Base-by-base conservation (phyloP, 1,284 basidiomycete genomes). In the Trametes pubescens region DNA sequence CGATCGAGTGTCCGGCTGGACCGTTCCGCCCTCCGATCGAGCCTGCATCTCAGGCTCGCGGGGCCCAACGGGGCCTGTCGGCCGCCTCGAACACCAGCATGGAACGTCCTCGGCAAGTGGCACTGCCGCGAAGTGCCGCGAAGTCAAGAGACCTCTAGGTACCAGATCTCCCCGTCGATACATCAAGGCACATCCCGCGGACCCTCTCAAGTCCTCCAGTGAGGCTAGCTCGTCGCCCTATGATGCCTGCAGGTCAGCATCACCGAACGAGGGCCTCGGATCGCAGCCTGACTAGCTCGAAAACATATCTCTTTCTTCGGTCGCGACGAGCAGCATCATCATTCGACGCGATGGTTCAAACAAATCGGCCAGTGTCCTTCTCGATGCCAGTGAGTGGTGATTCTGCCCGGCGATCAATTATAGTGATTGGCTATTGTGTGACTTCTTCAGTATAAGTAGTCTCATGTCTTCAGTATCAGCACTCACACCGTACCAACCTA, bases 81-180 rank as follows among this genome's bases (percentile, higher is more conserved):
- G 24, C 22, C 14, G 37, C 37, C 37, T 53, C 13, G 51, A 53
- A 53, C 35, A 21, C 16, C 21, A 5, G 2, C 18, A 26, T 40
- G 24, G 52, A 54, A 54, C 52, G 35, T 35, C 24, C 49, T 16
- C 51, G 35, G 51, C 37, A 37, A 18, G 51, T 52, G 51, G 51
- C 51, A 52, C 35, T 52, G 37, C 51, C 18, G 14, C 49, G 29
- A 32, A 32, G 21, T 26, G 47, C 47, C 47, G 47, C 47, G 34
- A 38, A 52, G 51, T 22, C 51, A 52, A 52, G 13, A 52, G 35
- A 38, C 51, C 51, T 22, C 10, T 22, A 52, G 51, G 51, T 16
- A 52, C 51, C 9, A 52, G 51, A 52, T 52, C 51, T n/a, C 37
- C 21, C 7, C 35, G 21, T 16, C 34, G 51, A 52, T 37, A 21